phyloP scores from a whole-genome alignment of 2,329 filamentous ascomycete genomes.

The Diaporthe velutina region DNA sequence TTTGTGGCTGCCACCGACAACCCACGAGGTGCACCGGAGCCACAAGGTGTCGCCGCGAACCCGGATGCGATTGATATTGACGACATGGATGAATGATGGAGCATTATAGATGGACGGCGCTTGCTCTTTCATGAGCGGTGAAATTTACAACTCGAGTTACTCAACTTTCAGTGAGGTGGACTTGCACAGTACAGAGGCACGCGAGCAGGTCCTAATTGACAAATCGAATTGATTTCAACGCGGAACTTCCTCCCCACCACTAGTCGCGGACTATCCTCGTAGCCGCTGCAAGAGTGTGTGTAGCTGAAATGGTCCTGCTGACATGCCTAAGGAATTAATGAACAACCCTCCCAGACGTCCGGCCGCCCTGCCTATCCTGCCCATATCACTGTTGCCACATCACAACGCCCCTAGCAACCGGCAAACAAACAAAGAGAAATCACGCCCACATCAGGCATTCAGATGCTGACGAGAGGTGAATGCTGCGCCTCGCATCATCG shows the following conservation, averaged over 20 bases:
- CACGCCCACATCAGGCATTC: not conserved
- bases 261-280: not conserved
- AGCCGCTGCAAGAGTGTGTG: not conserved
- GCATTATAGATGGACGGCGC: conserved; percentile 26
- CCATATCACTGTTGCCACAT: not conserved
- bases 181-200: conserved; percentile 9
- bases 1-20: conserved; percentile 91
- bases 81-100: conserved; percentile 72
- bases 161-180: not conserved
- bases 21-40: conserved; percentile 66
- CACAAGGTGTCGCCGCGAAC: conserved; percentile 70
- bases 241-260: not conserved
- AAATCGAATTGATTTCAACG: conserved; percentile 20
- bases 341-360: not conserved
- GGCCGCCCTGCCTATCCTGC: not conserved
- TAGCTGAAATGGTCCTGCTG: conserved; percentile 6
- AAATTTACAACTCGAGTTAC: not conserved
- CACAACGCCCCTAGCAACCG: not conserved
- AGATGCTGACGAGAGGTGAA: not conserved
- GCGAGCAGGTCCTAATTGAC: conserved; percentile 8
- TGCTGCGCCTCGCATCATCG: conserved; percentile 19
- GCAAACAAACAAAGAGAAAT: not conserved
- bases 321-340: conserved; percentile 5
- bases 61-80: conserved; percentile 90
- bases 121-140: conserved; percentile 10